A percentile compares a stretch with the other conserved stretches of the same genome.
Evolutionary conservation across 2,329 filamentous ascomycete species (phyloP).

Genomic region (Ophiostoma tasmaniense): DNA sequence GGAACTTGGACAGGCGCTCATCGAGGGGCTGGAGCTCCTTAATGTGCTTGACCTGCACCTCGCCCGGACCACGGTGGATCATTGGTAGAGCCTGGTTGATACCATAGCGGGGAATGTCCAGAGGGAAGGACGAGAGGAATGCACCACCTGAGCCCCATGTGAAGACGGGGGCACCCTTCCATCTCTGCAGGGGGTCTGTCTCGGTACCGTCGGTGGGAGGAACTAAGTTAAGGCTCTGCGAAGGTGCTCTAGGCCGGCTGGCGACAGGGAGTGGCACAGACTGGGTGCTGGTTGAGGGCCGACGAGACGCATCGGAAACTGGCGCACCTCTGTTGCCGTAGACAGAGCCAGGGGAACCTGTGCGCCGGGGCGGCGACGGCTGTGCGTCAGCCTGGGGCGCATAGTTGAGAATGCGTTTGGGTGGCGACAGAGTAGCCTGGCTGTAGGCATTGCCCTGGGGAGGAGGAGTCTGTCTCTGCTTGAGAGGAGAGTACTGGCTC

Average conservation of each 20-base stretch:
- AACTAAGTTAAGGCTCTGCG: conserved; percentile 49
- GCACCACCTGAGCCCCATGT: conserved; percentile 81
- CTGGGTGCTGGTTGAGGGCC: neutral
- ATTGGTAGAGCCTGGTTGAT: conserved; percentile 64
- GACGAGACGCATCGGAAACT: neutral
- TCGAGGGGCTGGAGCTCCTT: conserved; percentile 64
- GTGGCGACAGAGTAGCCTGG: conserved; percentile 43
- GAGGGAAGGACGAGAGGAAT: conserved; percentile 78
- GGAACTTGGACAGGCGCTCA: conserved; percentile 71
- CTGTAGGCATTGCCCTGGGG: conserved; percentile 30
- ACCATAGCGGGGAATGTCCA: conserved; percentile 77
- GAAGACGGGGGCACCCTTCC: conserved; percentile 83
- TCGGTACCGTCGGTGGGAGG: conserved; percentile 58
- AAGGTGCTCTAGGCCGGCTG: conserved; percentile 41
- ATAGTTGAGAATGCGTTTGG: conserved; percentile 49
- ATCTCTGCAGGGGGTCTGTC: conserved; percentile 72
- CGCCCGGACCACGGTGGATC: conserved; percentile 74
- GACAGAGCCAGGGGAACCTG: conserved; percentile 50
- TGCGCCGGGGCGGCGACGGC: conserved; percentile 51
- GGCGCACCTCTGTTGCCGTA: conserved; percentile 29
- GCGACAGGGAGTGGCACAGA: conserved; percentile 17
- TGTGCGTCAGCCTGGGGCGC: conserved; percentile 33
- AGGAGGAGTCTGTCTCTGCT: conserved; percentile 41
- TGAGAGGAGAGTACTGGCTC: conserved; percentile 13
- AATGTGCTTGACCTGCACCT: conserved; percentile 67